Evolutionary conservation across 2,329 filamentous ascomycete genomes (phyloP).

Genomic region (Clonostachys solani): DNA sequence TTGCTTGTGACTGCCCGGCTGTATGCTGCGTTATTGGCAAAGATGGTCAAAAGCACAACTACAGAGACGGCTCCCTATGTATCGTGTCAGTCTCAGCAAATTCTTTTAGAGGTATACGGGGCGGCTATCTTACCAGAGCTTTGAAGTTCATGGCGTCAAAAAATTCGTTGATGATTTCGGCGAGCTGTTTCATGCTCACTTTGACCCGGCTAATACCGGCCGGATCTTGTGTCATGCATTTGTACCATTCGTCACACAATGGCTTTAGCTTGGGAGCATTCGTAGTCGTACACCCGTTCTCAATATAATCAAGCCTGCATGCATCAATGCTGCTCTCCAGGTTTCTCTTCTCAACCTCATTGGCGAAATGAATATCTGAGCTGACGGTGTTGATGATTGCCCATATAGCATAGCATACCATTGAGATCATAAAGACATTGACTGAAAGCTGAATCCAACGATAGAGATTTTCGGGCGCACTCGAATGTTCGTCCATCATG

Average conservation of each 20-base stretch:
- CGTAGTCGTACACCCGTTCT: conserved; percentile 67
- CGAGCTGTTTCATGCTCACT: conserved; percentile 82
- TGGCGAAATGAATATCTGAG: conserved; percentile 70
- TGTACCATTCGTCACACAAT: conserved; percentile 76
- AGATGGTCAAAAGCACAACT: conserved; percentile 39
- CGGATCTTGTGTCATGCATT: conserved; percentile 84
- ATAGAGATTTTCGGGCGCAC: conserved; percentile 54
- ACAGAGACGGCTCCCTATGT: conserved; percentile 45
- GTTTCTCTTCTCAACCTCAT: conserved; percentile 61
- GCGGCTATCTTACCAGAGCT: conserved; percentile 44
- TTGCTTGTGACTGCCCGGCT: conserved; percentile 9
- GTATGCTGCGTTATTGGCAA: conserved; percentile 47
- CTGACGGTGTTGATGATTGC: conserved; percentile 66
- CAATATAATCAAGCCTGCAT: conserved; percentile 69
- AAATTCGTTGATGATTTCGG: conserved; percentile 90
- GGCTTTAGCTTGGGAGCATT: conserved; percentile 68
- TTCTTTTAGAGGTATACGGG: neutral
- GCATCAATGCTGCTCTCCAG: conserved; percentile 69
- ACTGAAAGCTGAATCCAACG: conserved; percentile 57
- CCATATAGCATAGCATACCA: conserved; percentile 63
- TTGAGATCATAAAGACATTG: conserved; percentile 56
- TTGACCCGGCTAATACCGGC: conserved; percentile 72
- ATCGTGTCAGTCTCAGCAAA: conserved; percentile 6
- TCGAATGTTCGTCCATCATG: conserved; percentile 51
- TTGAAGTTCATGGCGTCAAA: conserved; percentile 89